Evolutionary conservation across 495 filamentous ascomycete genomes (phyloP).

Genomic region (Articulospora tetracladia): DNA sequence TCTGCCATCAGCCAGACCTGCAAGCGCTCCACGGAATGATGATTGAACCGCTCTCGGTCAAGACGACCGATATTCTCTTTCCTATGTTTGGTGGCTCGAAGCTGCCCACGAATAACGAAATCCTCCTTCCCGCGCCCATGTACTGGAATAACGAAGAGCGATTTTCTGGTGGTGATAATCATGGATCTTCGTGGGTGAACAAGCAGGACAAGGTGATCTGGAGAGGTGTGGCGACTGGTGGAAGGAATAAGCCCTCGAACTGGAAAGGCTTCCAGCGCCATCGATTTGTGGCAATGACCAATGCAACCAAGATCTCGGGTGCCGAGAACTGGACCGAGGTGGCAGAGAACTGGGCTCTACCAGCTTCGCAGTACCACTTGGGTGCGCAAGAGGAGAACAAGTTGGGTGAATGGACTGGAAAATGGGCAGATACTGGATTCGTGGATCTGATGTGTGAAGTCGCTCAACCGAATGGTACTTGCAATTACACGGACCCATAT

Average conservation of each 20-base stretch:
- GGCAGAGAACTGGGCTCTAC: constrained; percentile 38
- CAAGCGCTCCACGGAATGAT: constrained; percentile 66
- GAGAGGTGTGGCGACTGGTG: constrained; percentile 69
- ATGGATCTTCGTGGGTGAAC: constrained; percentile 48
- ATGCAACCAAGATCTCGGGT: constrained; percentile 41
- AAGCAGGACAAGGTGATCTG: constrained; percentile 58
- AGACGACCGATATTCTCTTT: constrained; percentile 51
- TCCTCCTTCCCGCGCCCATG: constrained; percentile 74
- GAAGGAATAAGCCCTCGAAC: constrained; percentile 56
- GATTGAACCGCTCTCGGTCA: constrained; percentile 57
- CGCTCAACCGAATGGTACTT: constrained; percentile 32
- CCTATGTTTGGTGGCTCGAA: constrained; percentile 78
- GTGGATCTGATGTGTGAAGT: constrained; percentile 39
- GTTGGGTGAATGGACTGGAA: constrained; percentile 34
- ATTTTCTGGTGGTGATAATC: constrained; percentile 55
- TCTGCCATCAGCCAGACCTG: constrained; percentile 57
- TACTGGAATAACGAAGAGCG: constrained; percentile 68
- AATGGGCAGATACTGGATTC: constrained; percentile 43
- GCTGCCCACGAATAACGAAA: constrained; percentile 74
- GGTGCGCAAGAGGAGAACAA: constrained; percentile 19
- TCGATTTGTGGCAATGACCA: constrained; percentile 67
- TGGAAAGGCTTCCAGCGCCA: constrained; percentile 72
- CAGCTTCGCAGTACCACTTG: constrained; percentile 30
- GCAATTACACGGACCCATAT: constrained; percentile 46
- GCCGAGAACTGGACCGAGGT: constrained; percentile 33